Percentiles rank a stretch among this genome's conserved stretches.
These are phyloP conservation scores for Penicillium decumbens DNA, from an alignment of 2,329 filamentous ascomycete species.

Conservation along the genomic window DNA sequence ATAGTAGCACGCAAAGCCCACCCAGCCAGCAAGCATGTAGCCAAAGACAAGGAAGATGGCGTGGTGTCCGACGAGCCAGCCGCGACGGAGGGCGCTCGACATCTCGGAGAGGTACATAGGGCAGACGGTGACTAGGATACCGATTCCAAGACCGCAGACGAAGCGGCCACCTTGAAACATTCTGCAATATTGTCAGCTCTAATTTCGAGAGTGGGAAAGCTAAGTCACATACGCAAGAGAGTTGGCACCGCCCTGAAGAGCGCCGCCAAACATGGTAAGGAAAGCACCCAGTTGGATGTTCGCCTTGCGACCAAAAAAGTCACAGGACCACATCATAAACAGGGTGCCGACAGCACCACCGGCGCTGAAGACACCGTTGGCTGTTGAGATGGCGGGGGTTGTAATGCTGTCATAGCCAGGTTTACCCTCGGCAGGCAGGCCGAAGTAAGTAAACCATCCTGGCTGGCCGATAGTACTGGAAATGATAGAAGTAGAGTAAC, in stretches of 20 bases:
- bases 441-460: slow-evolving; percentile 50
- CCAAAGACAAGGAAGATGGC: slow-evolving; percentile 48
- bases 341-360: slow-evolving; percentile 48
- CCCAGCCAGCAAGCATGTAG: slow-evolving; percentile 45
- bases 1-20: slow-evolving; percentile 46
- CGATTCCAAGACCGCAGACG: slow-evolving; percentile 42
- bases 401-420: slow-evolving; percentile 46
- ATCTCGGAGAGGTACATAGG: slow-evolving; percentile 47
- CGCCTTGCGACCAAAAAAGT: slow-evolving; percentile 42
- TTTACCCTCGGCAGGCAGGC: slow-evolving; percentile 43
- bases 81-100: slow-evolving; percentile 39
- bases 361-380: slow-evolving; percentile 48
- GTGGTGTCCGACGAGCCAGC: slow-evolving; percentile 46
- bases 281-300: slow-evolving; percentile 48
- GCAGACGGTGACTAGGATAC: slow-evolving; percentile 42
- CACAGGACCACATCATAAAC: slow-evolving; percentile 50
- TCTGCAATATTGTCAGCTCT: slow-evolving; percentile 15
- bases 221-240: slow-evolving; percentile 37
- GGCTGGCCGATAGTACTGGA: slow-evolving; percentile 51
- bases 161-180: slow-evolving; percentile 47
- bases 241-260: slow-evolving; percentile 45
- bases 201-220: background rate
- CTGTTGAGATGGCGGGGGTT: slow-evolving; percentile 47
- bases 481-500: slow-evolving; percentile 50
- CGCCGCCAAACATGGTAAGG: slow-evolving; percentile 45